Percentiles rank a stretch among this genome's conserved stretches.
phyloP scores from a whole-genome alignment of 352 stramenopile species.

The Pythium sp. region DNA sequence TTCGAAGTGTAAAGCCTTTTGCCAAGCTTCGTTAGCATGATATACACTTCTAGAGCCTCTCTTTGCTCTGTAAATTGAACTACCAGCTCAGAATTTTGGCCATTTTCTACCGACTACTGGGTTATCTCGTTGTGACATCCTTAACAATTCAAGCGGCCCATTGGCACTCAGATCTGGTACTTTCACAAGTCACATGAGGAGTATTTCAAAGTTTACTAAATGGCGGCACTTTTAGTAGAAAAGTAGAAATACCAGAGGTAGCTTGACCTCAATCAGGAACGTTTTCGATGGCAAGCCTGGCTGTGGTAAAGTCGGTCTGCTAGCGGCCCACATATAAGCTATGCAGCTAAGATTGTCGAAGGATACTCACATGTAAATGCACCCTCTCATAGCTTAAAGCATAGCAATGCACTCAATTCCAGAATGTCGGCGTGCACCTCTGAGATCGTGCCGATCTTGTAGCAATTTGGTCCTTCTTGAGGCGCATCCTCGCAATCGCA shows the following conservation, averaged over 20 bases:
- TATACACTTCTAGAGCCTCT: background rate
- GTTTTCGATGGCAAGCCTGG: background rate
- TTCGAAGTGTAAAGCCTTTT: background rate
- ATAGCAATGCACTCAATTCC: background rate
- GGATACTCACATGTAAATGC: background rate
- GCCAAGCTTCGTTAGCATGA: background rate
- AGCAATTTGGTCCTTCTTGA: background rate
- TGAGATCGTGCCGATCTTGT: background rate
- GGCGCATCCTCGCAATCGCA: background rate
- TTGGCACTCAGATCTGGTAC: background rate
- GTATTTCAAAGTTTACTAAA: background rate
- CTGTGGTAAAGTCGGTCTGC: background rate
- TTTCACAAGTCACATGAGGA: background rate
- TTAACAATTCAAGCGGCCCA: background rate
- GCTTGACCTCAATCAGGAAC: background rate
- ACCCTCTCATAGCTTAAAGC: background rate
- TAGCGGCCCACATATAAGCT: background rate
- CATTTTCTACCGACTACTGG: background rate
- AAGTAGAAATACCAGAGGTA: background rate
- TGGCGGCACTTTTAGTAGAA: background rate
- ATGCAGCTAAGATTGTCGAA: background rate
- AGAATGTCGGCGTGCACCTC: background rate
- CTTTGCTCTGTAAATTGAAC: background rate
- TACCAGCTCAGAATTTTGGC: background rate
- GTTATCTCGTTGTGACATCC: background rate